Evolutionary conservation across 768 basidiomycete species (phyloP).

Genomic region (Russula ochroleuca): DNA sequence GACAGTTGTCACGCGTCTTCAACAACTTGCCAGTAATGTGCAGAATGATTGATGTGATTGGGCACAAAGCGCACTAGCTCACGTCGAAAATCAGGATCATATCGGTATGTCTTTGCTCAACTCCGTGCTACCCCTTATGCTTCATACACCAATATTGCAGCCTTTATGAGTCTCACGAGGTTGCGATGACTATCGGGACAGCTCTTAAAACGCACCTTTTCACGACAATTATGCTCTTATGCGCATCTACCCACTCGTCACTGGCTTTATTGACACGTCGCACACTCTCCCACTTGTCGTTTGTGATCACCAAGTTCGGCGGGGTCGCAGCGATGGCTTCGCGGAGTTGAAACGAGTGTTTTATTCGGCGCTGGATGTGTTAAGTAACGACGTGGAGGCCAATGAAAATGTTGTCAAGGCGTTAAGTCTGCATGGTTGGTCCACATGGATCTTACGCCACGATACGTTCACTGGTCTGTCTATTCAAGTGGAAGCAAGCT

Average conservation of each 20-base stretch:
- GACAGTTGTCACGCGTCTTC: conserved; percentile 25
- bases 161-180: conserved; percentile 42
- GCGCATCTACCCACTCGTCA: conserved; percentile 37
- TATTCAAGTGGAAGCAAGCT: background rate
- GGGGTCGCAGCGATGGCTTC: conserved; percentile 60
- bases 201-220: conserved; percentile 76
- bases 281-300: conserved; percentile 63
- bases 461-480: background rate
- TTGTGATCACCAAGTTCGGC: conserved; percentile 77
- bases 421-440: conserved; percentile 30
- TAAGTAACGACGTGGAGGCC: conserved; percentile 42
- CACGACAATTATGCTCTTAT: conserved; percentile 58
- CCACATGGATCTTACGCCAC: background rate
- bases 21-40: conserved; percentile 27
- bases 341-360: conserved; percentile 68
- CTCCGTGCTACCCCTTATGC: background rate
- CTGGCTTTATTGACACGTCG: conserved; percentile 54
- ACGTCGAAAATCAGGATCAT: conserved; percentile 31
- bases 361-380: conserved; percentile 72
- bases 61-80: conserved; percentile 32
- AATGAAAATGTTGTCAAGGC: conserved; percentile 40
- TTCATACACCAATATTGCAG: conserved; percentile 31
- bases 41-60: conserved; percentile 35
- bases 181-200: conserved; percentile 55
- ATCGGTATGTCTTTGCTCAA: conserved; percentile 30